Base-by-base conservation (phyloP, 1,284 basidiomycete species). In the Pyrrhoderma lamaoense region DNA sequence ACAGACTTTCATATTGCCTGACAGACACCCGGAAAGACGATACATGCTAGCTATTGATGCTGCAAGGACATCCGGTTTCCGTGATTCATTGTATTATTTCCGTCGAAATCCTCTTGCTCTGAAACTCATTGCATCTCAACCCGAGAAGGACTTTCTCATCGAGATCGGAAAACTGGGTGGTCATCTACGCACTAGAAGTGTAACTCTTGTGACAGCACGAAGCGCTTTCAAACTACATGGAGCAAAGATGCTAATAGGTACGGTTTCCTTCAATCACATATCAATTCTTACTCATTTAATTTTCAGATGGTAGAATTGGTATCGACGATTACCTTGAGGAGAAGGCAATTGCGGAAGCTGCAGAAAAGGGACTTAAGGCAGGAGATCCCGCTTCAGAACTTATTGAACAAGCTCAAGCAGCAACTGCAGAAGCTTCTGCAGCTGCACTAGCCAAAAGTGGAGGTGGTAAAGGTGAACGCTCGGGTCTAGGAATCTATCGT, bases 31-130 rank as follows among this genome's bases (percentile, higher is more conserved):
- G 3, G 79, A 90, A 45, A 80, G 88, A 47, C 75, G 84, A 56
- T 99, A 97, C 70, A 90, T 96, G 77, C 85, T 99, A 42, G 92
- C 95, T 9, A 97, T 99, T 57, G 95, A 99, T 62, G 94, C 93
- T 3, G 95, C 95, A 0, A 83, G 95, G 22, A 90, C 90, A 2
- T 93, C 91, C 37, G 96, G 95, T 1, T 98, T 93, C 69, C 82
- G 92, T 51, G 96, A 99, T 67, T 97, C 94, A 8, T 73, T 98
- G 9, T 97, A 96, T 67, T 97, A 98, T 66, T 95, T 97, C 69
- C 85, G 96, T 9, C 79, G 90, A 4, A 95, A 95, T 60, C 83
- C 84, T 0, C 79, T 91, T 31, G 86, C 96, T 19, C 76, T 93
- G 73, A 98, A 98, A 68, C 75, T 96, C 50, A 86, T 85, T 58